Base-by-base conservation (phyloP, 2,329 filamentous ascomycete genomes). In the Zymoseptoria crescenta region DNA sequence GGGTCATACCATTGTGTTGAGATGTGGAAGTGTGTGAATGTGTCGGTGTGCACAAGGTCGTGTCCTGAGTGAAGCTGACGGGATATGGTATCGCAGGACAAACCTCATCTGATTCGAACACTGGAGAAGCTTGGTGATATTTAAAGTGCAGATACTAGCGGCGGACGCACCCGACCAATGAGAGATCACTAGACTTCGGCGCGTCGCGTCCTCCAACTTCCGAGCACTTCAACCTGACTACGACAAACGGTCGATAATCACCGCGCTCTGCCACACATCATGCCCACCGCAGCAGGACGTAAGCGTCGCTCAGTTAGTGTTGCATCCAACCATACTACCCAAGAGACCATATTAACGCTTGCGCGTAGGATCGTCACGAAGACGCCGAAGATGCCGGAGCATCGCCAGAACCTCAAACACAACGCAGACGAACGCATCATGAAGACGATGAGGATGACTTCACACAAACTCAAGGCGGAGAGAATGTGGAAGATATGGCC, bases 401-500 rank as follows among this genome's bases (percentile, higher is more conserved):
- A 8, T 68, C 67, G 1, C 64, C 65, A 49, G 66, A 66, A 57
- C 67, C 69, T 29, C 56, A 64, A 52, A 69, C 67, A 2, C 72
- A 73, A 56, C 66, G 70, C n/a, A 64, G 69, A 19, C 61, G 64
- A n/a, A 62, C 60, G 6, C 55, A 64, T 8, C 13, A 61, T 7
- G 64, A 62, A 20, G 62, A 67, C 28, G 67, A 67, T 4, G 57
- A 61, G 21, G 56, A 57, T 35, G 64, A 64, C 27, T 62, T 61
- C 27, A 62, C 60, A 20, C 66, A 65, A 19, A 56, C 52, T 0
- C 64, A 67, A 10, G 72, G 73, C 49, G 60, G 59, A 13, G 67
- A 64, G 48, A 61, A 66, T 56, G 58, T 73, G 3, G 71, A 74
- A 16, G 76, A 76, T 52, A 77, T 85, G 70, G 79, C 83, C 6